Conservation (phyloP, 2,329 filamentous ascomycete species). For the Colletotrichum orbiculare region DNA sequence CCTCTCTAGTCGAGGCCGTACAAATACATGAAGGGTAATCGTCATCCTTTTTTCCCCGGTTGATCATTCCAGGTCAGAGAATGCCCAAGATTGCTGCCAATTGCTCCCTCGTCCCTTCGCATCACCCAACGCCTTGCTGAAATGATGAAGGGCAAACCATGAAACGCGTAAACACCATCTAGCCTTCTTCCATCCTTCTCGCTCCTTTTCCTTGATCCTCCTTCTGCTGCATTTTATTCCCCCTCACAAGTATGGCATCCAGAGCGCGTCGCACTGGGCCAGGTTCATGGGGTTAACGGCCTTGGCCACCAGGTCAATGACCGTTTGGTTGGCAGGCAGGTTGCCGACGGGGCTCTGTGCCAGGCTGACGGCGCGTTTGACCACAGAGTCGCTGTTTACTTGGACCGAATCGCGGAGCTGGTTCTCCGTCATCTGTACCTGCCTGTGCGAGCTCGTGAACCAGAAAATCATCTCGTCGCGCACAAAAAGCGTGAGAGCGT, state of each 20-base stretch:
- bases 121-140: constrained; percentile 33
- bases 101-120: background rate
- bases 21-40: too few species aligned
- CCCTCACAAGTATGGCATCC: constrained; percentile 92
- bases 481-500: constrained; percentile 93
- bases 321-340: constrained; percentile 94
- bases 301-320: constrained; percentile 92
- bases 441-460: constrained; percentile 84
- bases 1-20: too few species aligned
- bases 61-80: too few species aligned
- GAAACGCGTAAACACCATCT: background rate
- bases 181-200: too few species aligned
- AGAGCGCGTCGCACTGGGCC: constrained; percentile 88
- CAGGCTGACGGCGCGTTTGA: constrained; percentile 88
- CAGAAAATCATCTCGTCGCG: constrained; percentile 98
- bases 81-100: too few species aligned
- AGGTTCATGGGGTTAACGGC: constrained; percentile 93
- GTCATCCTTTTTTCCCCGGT: too few species aligned
- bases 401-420: constrained; percentile 84
- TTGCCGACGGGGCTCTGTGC: constrained; percentile 83
- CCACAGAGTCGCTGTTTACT: constrained; percentile 88
- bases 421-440: constrained; percentile 64
- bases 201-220: background rate
- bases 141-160: constrained; percentile 18
- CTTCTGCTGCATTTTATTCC: background rate